Evolutionary conservation across 2,329 filamentous ascomycete species (phyloP), one percentile per base, ranked within the genome.

Genomic region (Aspergillus ochraceoroseus): DNA sequence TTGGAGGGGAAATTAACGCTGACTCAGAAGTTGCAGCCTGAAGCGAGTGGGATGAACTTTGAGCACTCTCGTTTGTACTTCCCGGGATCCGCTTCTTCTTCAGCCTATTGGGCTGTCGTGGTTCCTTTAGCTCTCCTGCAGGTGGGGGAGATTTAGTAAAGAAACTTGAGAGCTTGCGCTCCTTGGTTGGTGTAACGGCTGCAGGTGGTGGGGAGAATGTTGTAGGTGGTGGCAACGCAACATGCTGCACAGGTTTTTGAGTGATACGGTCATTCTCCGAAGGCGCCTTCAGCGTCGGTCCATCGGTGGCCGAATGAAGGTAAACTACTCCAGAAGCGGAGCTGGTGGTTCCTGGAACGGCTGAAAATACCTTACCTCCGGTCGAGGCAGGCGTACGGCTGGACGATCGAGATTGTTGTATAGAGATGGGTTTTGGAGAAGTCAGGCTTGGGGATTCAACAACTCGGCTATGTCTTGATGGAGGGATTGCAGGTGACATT

Each of bases 1-100:
- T 46, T 37, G 57, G 58, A 23, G 52, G 53, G 28, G 46, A 39
- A 15, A 51, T 46, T 20, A 72, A 15, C 62, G 68, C 43, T 61
- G 69, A 15, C 66, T 77, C 59, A 9, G 55, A 59, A 6, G 62
- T 58, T 11, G 58, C 57, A 4, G 49, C 73, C 20, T 68, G 67
- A n/a, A 94, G 70, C 5, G 89, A 95, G 11, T 85, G 79, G 5
- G 79, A 84, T 11, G 92, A 96, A 58, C 89, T 95, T 49, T 95
- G 88, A 0, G 90, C 89, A 59, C 90, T 95, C 13, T 82, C 83
- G 53, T 87, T 89, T 14, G 84, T 68, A 56, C 85, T 87, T 28
- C 80, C 82, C 0, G 85, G 82, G 40, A 85, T 71, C n/a, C 68
- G 75, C 65, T 87, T 95, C 72, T 96, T 96, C 63, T 83, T 85